Evolutionary conservation across 2,329 filamentous ascomycete species (phyloP).

Genomic region (Metarhizium rileyi): DNA sequence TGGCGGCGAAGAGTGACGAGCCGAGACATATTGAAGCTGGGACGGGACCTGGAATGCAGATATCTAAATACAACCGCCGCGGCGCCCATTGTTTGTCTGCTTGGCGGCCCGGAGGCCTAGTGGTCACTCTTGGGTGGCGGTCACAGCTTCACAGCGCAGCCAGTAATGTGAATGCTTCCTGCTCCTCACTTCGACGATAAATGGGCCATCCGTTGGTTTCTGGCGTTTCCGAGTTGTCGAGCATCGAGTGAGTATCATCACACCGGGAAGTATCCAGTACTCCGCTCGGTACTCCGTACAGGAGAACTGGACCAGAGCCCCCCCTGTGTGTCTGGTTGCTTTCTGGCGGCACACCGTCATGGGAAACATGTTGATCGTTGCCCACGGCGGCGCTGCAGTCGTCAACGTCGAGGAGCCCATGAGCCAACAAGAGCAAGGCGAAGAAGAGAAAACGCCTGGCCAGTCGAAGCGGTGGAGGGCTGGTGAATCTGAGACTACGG

Average conservation of each 20-base stretch:
- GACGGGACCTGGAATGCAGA: conserved; percentile 11
- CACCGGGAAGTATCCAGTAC: no score
- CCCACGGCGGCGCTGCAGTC: not conserved
- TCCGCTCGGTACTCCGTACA: no score
- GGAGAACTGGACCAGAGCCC: not conserved
- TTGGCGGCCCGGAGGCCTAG: no score
- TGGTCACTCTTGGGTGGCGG: not conserved
- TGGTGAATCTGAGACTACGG: conserved; percentile 5
- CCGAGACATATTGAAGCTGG: conserved; percentile 1
- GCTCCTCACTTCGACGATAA: not conserved
- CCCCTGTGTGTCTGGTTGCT: not conserved
- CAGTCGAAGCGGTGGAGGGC: not conserved
- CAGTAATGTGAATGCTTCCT: not conserved
- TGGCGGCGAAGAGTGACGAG: not conserved
- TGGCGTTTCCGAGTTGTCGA: not conserved
- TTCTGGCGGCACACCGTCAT: not conserved
- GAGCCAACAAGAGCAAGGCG: not conserved
- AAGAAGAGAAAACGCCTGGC: no score
- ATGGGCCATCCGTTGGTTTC: not conserved
- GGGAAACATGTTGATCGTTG: not conserved
- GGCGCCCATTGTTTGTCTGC: not conserved
- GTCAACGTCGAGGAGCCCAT: not conserved
- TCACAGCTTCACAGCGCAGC: not conserved
- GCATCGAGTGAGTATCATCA: no score
- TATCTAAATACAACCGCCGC: conserved; percentile 13